Conservation (phyloP, 768 basidiomycete species). For the Psilocybe cubensis region DNA sequence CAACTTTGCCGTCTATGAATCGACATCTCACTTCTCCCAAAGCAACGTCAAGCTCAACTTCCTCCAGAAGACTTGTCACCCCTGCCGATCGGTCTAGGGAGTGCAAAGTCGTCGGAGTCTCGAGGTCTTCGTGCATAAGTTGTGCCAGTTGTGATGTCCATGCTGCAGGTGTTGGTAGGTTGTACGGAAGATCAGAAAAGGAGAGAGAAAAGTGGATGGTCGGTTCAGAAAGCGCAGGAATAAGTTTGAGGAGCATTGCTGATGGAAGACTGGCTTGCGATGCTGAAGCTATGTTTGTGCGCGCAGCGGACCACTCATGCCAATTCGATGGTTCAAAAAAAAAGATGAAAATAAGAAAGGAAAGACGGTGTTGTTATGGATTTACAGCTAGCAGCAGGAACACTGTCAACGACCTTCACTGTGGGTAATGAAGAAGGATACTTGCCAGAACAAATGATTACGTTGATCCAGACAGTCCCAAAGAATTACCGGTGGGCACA, state of each 20-base stretch:
- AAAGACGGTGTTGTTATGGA: constrained; percentile 2
- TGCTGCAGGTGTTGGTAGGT: constrained; percentile 48
- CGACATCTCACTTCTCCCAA: constrained; percentile 47
- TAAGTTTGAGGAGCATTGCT: constrained; percentile 62
- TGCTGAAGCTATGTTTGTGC: neutral
- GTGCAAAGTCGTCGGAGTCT: constrained; percentile 54
- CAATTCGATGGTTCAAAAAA: neutral
- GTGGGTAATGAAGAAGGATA: neutral
- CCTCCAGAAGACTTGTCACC: constrained; percentile 53
- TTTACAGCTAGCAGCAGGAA: constrained; percentile 2
- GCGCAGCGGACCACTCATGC: neutral
- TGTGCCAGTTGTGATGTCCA: constrained; percentile 61
- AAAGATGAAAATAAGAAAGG: neutral
- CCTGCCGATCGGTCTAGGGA: constrained; percentile 65
- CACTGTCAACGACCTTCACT: neutral
- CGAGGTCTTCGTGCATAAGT: constrained; percentile 54
- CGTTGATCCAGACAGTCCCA: neutral
- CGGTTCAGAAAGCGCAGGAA: constrained; percentile 44
- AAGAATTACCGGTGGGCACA: neutral
- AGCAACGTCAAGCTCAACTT: constrained; percentile 66
- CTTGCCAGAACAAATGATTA: neutral
- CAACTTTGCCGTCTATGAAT: constrained; percentile 59
- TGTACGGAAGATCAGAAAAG: constrained; percentile 53
- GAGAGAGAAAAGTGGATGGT: constrained; percentile 62
- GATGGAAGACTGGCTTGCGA: neutral